phyloP scores from a whole-genome alignment of 2,329 filamentous ascomycete species.

The Cryoendolithus antarcticus region DNA sequence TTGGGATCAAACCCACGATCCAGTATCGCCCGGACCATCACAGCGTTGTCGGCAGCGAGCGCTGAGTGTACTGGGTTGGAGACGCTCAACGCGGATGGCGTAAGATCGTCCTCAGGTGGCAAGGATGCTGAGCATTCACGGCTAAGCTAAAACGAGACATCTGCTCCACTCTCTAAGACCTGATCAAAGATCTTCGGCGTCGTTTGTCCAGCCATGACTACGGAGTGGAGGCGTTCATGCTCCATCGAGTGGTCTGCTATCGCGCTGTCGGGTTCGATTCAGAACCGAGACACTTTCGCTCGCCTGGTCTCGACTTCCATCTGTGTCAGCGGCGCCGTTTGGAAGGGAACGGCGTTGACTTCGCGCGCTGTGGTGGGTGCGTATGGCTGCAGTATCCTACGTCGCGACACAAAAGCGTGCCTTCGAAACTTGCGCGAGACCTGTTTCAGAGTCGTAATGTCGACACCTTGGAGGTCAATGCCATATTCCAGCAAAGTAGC shows the following conservation, averaged over 20 bases:
- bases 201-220: constrained; percentile 1
- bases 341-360: too few species aligned
- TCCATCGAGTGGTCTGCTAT: neutral
- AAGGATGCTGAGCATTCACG: neutral
- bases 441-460: neutral
- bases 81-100: constrained; percentile 3
- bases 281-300: neutral
- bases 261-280: neutral
- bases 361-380: too few species aligned
- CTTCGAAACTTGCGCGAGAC: neutral
- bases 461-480: neutral
- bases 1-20: constrained; percentile 4
- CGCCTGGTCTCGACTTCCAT: too few species aligned
- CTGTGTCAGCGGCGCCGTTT: too few species aligned
- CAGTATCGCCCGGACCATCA: constrained; percentile 1
- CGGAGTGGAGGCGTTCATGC: constrained; percentile 1
- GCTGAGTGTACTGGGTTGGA: constrained; percentile 5
- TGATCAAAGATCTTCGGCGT: neutral
- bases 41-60: neutral
- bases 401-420: too few species aligned
- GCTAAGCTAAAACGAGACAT: neutral
- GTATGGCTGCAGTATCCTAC: too few species aligned
- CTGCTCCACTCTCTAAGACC: constrained; percentile 1
- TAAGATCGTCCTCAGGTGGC: neutral
- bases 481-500: neutral